Evolutionary conservation across 306 rosid species (phyloP).

Genomic region (Vigna unguiculata): DNA sequence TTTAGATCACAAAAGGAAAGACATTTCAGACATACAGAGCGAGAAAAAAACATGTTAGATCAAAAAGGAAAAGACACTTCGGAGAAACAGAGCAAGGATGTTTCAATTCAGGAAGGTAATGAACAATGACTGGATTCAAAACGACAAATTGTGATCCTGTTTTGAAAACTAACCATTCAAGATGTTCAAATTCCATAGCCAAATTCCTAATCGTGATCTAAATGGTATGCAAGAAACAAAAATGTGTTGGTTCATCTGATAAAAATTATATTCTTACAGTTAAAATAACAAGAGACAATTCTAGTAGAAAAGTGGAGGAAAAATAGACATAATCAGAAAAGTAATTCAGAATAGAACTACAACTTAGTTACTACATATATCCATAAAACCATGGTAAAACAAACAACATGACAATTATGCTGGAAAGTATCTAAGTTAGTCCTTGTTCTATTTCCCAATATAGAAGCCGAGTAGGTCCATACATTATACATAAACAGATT

Average conservation of each 20-base stretch:
- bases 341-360: conserved; percentile 8
- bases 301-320: conserved; percentile 1
- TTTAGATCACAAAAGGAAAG: neutral
- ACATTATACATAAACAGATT: conserved; percentile 38
- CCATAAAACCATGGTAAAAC: conserved; percentile 10
- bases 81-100: neutral
- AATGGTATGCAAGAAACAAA: neutral
- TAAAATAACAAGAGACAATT: neutral
- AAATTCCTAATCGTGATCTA: neutral
- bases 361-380: conserved; percentile 31
- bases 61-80: neutral
- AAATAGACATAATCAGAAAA: neutral
- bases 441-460: conserved; percentile 24
- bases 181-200: neutral
- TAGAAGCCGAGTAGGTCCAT: conserved; percentile 38
- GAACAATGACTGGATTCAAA: conserved; percentile 10
- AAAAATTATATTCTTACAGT: neutral
- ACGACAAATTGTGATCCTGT: neutral
- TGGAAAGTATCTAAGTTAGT: neutral
- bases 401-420: conserved; percentile 38
- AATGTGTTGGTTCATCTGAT: neutral
- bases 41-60: neutral
- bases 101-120: neutral
- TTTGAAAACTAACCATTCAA: neutral
- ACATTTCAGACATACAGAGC: neutral